Base-by-base conservation (phyloP, 2,329 filamentous ascomycete genomes). In the Botrytis cinerea region DNA sequence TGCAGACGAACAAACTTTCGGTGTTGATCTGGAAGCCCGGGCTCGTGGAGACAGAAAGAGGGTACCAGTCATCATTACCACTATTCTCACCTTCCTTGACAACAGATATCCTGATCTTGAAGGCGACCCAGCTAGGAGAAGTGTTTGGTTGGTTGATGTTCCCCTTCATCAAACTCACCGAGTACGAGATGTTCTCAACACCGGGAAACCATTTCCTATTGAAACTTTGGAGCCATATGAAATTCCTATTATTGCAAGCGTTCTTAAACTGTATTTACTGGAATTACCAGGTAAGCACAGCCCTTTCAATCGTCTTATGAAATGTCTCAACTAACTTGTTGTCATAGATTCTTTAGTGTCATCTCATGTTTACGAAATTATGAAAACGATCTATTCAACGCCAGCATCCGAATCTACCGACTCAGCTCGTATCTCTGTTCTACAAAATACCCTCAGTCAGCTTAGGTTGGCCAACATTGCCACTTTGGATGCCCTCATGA, bases 31-130 rank as follows among this genome's bases (percentile, higher is more conserved):
- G n/a, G 96, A 99, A 84, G 94, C 95, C 54, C 88, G 96, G 77
- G 96, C 96, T 63, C 88, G 95, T 77, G 95, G 94, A 70, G 96
- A 99, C 83, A 92, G 95, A 82, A 99, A 99, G 84, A 92, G 96
- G 68, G 96, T 99, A 35, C 96, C 96, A 28, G 86, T 97, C 74
- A 90, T 99, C 77, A 90, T 99, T 75, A 99, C 96, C 2, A 94
- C 94, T 0, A 92, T 99, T 73, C 86, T 99, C 79, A 98, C 94
- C 9, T 99, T 97, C 83, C 87, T 99, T 54, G 96, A 99, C 82
- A 93, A 97, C 79, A 94, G 97, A 83, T 99, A 99, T 80, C 96
- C 96, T 6, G 96, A 99, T 80, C 90, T 99, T 3, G 97, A 99
- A 84, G 96, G 96, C 61, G 96, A 99, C 78, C 95, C 98, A 83